Percentiles rank a stretch among this genome's conserved stretches.
Evolutionary conservation across 2,329 filamentous ascomycete genomes (phyloP).

Genomic region (Colletotrichum destructivum): DNA sequence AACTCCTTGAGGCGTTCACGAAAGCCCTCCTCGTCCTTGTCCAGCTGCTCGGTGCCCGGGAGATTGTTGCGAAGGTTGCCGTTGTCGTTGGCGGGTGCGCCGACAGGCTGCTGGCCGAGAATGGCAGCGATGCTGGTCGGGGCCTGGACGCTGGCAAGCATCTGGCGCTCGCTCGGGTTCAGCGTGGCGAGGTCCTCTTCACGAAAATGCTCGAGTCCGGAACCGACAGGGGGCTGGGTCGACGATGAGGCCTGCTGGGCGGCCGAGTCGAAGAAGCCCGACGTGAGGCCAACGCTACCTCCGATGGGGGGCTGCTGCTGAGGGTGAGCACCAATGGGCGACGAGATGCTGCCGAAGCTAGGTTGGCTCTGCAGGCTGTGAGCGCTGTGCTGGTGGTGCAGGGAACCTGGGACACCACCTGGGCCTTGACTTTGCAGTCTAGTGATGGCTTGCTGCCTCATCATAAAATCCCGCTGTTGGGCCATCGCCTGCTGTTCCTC

Average conservation of each 20-base stretch:
- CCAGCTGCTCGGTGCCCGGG: constrained; percentile 65
- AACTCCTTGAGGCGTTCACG: constrained; percentile 87
- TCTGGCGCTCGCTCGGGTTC: constrained; percentile 66
- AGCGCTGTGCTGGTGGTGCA: constrained; percentile 95
- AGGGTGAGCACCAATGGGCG: constrained; percentile 76
- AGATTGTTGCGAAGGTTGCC: constrained; percentile 61
- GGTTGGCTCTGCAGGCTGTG: constrained; percentile 98
- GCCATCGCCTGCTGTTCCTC: constrained; percentile 98
- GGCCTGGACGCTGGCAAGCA: constrained; percentile 60
- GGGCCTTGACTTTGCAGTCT: constrained; percentile 57
- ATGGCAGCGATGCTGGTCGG: constrained; percentile 46
- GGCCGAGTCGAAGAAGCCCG: constrained; percentile 81
- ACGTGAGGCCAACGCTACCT: constrained; percentile 70
- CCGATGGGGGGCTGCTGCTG: constrained; percentile 59
- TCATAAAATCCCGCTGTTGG: constrained; percentile 92
- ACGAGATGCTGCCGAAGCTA: constrained; percentile 94
- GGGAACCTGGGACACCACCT: constrained; percentile 53
- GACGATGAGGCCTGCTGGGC: constrained; percentile 54
- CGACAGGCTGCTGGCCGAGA: constrained; percentile 56
- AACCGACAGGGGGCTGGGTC: constrained; percentile 48
- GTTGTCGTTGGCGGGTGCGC: constrained; percentile 54
- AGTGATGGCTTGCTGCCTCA: constrained; percentile 85
- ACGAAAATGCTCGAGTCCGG: constrained; percentile 67
- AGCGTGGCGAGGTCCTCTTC: constrained; percentile 84
- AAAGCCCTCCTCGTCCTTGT: constrained; percentile 71